A percentile compares a stretch with the other conserved stretches of the same genome.
Conservation (phyloP, 2,329 filamentous ascomycete genomes). For the Colletotrichum sublineola region DNA sequence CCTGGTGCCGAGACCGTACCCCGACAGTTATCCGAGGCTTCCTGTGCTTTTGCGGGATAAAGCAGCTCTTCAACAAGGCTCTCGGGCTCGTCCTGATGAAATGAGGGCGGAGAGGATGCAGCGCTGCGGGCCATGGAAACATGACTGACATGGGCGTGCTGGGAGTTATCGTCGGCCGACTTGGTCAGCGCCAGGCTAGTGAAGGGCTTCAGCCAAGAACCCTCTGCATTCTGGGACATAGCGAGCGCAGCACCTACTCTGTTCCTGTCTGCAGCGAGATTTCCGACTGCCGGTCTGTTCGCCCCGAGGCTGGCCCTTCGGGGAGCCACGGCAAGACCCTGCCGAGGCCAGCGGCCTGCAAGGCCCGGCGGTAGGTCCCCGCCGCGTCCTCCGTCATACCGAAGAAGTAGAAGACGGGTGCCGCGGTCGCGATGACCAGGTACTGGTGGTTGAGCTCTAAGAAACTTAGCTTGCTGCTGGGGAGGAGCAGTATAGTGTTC, state of each 20-base stretch:
- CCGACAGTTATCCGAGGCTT: neutral
- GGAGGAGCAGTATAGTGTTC: constrained; percentile 61
- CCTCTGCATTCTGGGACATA: too few relatives aligned
- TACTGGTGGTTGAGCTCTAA: constrained; percentile 61
- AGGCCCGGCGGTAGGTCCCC: constrained; percentile 60
- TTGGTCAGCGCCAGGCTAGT: constrained; percentile 6
- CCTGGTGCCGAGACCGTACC: too few relatives aligned
- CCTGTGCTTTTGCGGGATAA: neutral
- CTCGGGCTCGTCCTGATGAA: neutral
- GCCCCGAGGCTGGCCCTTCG: constrained; percentile 46
- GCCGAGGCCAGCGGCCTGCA: constrained; percentile 59
- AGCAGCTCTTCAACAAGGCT: neutral
- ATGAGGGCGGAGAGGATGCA: constrained; percentile 1
- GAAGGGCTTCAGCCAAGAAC: neutral
- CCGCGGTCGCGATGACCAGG: constrained; percentile 61
- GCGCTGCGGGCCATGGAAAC: neutral
- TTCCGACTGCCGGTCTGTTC: neutral
- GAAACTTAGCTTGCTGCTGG: constrained; percentile 57
- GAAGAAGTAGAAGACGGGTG: constrained; percentile 67
- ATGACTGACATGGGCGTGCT: constrained; percentile 7
- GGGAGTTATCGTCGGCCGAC: neutral
- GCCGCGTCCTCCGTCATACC: constrained; percentile 67
- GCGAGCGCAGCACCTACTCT: constrained; percentile 17
- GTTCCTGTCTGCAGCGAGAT: constrained; percentile 1
- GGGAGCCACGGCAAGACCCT: constrained; percentile 58